These are phyloP conservation scores for Gamsiella multidivaricata DNA, from an alignment of 192 early-diverging fungal species.

Conservation along the genomic window DNA sequence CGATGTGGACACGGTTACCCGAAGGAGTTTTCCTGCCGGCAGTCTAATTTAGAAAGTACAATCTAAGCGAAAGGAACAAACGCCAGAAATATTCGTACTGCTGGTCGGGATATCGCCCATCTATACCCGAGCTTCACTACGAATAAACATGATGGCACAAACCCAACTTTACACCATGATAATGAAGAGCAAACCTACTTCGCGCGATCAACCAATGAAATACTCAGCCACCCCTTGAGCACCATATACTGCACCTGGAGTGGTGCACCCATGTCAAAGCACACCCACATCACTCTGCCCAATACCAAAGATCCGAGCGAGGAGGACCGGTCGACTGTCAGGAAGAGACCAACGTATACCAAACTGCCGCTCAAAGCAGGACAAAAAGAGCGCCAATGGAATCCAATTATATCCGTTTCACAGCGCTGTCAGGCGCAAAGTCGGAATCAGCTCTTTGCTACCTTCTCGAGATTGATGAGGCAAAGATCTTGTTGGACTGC, in stretches of 20 bases:
- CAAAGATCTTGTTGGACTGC: constrained; percentile 95
- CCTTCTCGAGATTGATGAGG: constrained; percentile 90
- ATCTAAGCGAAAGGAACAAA: too few relatives aligned
- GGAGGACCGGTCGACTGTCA: too few relatives aligned
- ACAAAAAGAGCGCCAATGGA: constrained; percentile 22
- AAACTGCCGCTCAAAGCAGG: background rate
- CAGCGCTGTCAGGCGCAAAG: constrained; percentile 86
- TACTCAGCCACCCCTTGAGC: background rate
- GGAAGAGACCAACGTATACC: too few relatives aligned
- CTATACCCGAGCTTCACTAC: too few relatives aligned
- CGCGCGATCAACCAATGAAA: too few relatives aligned
- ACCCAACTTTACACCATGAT: too few relatives aligned
- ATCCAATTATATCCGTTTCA: constrained; percentile 69
- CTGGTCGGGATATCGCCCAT: too few relatives aligned
- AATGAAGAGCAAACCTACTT: too few relatives aligned
- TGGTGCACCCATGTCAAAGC: background rate
- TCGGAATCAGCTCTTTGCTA: constrained; percentile 90
- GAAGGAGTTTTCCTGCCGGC: constrained; percentile 85
- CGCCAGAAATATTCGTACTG: too few relatives aligned
- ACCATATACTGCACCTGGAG: background rate
- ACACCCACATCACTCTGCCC: too few relatives aligned
- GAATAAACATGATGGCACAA: too few relatives aligned
- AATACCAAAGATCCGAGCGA: too few relatives aligned
- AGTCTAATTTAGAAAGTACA: constrained; percentile 73
- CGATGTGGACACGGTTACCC: constrained; percentile 78